These are phyloP conservation scores for Vitellaria paradoxa DNA, from an alignment of 179 eudicot species.

Conservation along the genomic window DNA sequence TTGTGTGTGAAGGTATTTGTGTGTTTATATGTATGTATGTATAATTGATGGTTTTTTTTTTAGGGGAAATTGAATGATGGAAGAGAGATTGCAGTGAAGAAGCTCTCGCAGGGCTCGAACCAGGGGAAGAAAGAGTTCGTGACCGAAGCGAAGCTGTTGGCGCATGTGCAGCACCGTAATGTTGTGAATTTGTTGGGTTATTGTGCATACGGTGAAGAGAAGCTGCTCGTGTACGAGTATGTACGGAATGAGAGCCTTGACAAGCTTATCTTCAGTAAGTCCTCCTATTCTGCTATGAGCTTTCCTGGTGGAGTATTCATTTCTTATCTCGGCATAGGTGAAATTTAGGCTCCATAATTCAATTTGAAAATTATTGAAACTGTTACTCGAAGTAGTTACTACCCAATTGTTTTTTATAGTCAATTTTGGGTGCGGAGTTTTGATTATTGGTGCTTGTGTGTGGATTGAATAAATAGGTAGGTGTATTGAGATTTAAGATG, in stretches of 20 bases:
- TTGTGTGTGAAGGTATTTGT: no score
- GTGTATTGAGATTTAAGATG: slow-evolving; percentile 1
- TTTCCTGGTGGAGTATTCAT: no score
- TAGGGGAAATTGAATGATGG: slow-evolving; percentile 91
- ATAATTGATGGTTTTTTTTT: slow-evolving; percentile 14
- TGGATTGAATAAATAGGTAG: not conserved
- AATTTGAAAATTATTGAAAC: not conserved
- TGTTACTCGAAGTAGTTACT: not conserved
- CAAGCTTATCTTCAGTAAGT: slow-evolving; percentile 93
- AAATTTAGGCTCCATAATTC: not conserved
- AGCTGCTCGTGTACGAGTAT: slow-evolving; percentile 89
- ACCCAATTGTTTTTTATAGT: not conserved
- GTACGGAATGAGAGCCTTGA: slow-evolving; percentile 83
- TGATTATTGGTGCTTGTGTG: not conserved
- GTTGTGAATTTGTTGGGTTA: slow-evolving; percentile 91
- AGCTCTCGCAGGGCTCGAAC: slow-evolving; percentile 53
- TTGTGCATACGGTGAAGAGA: slow-evolving; percentile 61
- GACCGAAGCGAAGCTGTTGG: slow-evolving; percentile 82
- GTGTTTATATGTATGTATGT: not conserved
- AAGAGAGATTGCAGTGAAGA: slow-evolving; percentile 84
- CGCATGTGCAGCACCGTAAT: slow-evolving; percentile 85
- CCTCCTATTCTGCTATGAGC: slow-evolving; percentile 3
- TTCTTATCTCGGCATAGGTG: no score
- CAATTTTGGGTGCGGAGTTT: slow-evolving; percentile 1
- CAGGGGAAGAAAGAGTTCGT: slow-evolving; percentile 84